A percentile compares a stretch with the other conserved stretches of the same genome.
These are phyloP conservation scores for Eremomyces bilateralis DNA, from an alignment of 495 filamentous ascomycete genomes.

Conservation along the genomic window DNA sequence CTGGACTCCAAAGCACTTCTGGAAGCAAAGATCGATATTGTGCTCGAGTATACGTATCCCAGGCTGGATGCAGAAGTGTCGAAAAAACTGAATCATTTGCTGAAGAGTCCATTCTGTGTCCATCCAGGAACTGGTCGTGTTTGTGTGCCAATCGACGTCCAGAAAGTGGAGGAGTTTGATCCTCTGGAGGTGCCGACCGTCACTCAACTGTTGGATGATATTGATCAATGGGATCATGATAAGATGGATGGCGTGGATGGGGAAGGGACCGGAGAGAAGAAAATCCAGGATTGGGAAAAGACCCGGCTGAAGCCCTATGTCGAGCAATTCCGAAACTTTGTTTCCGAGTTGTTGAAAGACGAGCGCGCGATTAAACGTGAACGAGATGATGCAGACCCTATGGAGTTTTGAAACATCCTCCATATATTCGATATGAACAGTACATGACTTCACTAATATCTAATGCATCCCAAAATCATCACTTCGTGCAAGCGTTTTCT, in stretches of 20 bases:
- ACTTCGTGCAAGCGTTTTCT: constrained; percentile 27
- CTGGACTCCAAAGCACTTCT: constrained; percentile 42
- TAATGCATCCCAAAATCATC: constrained; percentile 9
- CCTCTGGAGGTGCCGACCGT: constrained; percentile 76
- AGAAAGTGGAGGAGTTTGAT: constrained; percentile 53
- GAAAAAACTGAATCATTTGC: constrained; percentile 91
- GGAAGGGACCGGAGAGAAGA: constrained; percentile 22
- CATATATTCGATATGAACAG: not conserved
- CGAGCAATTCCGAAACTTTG: constrained; percentile 69
- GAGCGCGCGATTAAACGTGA: constrained; percentile 64
- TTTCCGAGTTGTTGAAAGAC: constrained; percentile 55
- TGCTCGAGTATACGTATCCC: constrained; percentile 96
- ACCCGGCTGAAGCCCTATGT: constrained; percentile 85
- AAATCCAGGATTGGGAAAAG: constrained; percentile 80
- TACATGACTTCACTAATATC: not conserved
- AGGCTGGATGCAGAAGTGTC: constrained; percentile 88
- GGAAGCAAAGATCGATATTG: constrained; percentile 85
- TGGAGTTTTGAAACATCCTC: constrained; percentile 32
- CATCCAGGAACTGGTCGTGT: constrained; percentile 86
- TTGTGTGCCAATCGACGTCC: constrained; percentile 78
- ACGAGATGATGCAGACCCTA: constrained; percentile 30
- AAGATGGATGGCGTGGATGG: constrained; percentile 19
- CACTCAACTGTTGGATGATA: constrained; percentile 52
- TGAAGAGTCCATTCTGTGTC: constrained; percentile 89
- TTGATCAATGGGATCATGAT: constrained; percentile 49